Percentiles rank a stretch among this genome's conserved stretches.
Evolutionary conservation across 2,329 filamentous ascomycete species (phyloP).

Genomic region (Trichoderma sp.): DNA sequence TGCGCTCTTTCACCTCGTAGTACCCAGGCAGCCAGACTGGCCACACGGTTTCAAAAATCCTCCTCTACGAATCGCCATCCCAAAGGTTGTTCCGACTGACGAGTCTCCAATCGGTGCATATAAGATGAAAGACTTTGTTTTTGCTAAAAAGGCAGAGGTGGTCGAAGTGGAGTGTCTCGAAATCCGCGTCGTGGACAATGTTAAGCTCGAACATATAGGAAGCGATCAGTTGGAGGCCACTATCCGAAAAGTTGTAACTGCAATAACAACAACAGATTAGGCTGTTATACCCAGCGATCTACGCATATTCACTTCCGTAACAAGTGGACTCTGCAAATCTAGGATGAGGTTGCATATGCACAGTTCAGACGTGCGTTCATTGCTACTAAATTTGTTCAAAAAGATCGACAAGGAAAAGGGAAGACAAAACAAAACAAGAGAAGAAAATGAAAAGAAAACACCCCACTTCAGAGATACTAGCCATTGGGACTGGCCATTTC

Average conservation of each 20-base stretch:
- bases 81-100: not conserved
- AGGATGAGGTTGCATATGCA: not conserved
- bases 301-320: not conserved
- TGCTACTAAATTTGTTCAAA: not conserved
- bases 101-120: not conserved
- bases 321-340: not conserved
- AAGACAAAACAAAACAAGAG: not conserved
- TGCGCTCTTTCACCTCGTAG: conserved; percentile 2
- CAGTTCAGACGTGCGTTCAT: not conserved
- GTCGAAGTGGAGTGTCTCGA: not conserved
- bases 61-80: not conserved
- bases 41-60: not conserved
- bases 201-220: not conserved
- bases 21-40: conserved; percentile 10
- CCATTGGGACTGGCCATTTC: not conserved
- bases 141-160: not conserved
- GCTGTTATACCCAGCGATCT: not conserved
- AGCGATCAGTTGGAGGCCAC: not conserved
- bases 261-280: not conserved
- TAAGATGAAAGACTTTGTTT: not conserved
- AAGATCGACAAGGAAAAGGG: no score
- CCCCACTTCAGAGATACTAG: not conserved
- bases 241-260: not conserved
- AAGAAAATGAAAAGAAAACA: not conserved
- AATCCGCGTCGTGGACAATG: not conserved